Evolutionary conservation across 2,329 filamentous ascomycete species (phyloP), one percentile per base, ranked within the genome.

Genomic region (Beauveria caledonica): DNA sequence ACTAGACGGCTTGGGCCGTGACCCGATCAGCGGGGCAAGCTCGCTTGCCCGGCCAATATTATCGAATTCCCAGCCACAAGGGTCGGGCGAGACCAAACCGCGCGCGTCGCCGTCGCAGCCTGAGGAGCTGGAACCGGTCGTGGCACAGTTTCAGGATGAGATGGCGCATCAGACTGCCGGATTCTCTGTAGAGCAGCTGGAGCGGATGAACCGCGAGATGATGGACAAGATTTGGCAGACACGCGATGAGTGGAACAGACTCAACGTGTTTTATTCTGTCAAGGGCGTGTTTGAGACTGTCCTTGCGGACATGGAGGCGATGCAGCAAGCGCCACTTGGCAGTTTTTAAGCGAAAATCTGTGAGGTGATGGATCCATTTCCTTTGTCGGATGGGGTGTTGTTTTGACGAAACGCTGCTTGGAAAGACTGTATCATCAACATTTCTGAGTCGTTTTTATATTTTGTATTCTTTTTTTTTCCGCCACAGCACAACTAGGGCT

Each of bases 211-310:
- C 71, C 87, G 92, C 8, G 86, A 88, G 65, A 78, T 97, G 64
- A 97, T 97, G 93, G 89, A 93, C 63, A 85, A 87, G 64, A 83
- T 97, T 49, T 99, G 94, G 94, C 81, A 80, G 63, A 83, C 82
- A 62, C 83, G 92, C 54, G 81, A 85, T 52, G 87, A 95, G 68
- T 94, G 90, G 84, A 94, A 99, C 73, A 85, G 94, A 48, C 87
- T 86, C 67, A 80, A 81, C 66, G 92, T 96, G 15, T 80, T 87
- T 15, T 76, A 76, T 50, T 76, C 79, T 42, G 80, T 95, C 42
- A 78, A 78, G 46, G 78, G 81, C 17, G 84, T 89, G 5, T 96
- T 96, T 72, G 92, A 95, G 66, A 84, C 86, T 33, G 85, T 85
- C 13, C 86, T 91, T 62, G 69, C 73, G 25, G 89, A 92, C 69